Evolutionary conservation across 2,329 filamentous ascomycete species (phyloP).

Genomic region (Calonectria naviculata): DNA sequence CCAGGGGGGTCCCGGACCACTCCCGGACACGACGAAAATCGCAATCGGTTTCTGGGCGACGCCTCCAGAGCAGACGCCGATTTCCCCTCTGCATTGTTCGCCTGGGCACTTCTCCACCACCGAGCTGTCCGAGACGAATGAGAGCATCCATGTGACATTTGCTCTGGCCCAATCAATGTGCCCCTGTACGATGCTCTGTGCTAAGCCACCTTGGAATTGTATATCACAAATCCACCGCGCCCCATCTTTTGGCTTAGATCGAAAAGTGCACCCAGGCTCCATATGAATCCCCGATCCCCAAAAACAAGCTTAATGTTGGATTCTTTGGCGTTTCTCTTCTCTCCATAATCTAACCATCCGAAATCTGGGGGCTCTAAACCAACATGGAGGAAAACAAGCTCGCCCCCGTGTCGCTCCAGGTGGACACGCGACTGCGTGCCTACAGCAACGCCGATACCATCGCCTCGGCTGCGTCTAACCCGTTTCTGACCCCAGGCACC

Average conservation of each 20-base stretch:
- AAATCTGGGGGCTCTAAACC: background rate
- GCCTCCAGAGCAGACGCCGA: background rate
- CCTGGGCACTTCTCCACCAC: background rate
- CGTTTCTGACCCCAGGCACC: constrained; percentile 1
- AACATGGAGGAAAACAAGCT: background rate
- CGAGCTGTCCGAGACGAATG: background rate
- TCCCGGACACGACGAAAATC: background rate
- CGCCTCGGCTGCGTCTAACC: background rate
- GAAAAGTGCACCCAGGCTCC: background rate
- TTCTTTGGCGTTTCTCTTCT: background rate
- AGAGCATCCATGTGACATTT: background rate
- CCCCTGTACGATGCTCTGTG: background rate
- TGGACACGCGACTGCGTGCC: constrained; percentile 2
- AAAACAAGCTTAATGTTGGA: background rate
- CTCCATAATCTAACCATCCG: background rate
- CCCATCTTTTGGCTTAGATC: background rate
- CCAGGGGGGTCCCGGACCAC: background rate
- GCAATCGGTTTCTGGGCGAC: background rate
- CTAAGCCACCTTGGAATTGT: background rate
- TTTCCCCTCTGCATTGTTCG: background rate
- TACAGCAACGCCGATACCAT: constrained; percentile 6
- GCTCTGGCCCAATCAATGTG: background rate
- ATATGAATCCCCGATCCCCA: background rate
- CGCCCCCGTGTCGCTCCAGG: background rate
- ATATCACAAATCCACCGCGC: background rate